Conservation (phyloP, 2,329 filamentous ascomycete genomes). For the Lecanicillium sp. region DNA sequence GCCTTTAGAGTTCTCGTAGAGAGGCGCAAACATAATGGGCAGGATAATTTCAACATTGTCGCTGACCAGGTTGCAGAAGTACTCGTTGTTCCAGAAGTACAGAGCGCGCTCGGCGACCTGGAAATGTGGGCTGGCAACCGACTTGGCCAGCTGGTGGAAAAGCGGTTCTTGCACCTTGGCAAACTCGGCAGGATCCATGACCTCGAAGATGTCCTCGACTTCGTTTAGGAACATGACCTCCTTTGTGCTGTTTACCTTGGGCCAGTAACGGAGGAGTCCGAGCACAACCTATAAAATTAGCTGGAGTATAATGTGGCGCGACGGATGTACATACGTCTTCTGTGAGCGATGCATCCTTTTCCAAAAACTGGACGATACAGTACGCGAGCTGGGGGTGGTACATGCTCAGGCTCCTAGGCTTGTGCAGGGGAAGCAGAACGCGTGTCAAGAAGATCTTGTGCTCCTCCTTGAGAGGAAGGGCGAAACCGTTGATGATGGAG, state of each 20-base stretch:
- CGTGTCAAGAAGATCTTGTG: slow-evolving; percentile 97
- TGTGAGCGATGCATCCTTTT: slow-evolving; percentile 94
- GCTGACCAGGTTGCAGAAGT: slow-evolving; percentile 98
- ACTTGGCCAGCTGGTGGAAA: slow-evolving; percentile 96
- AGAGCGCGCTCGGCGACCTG: slow-evolving; percentile 95
- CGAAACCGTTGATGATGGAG: slow-evolving; percentile 98
- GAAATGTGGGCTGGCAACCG: slow-evolving; percentile 96
- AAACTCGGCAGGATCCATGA: slow-evolving; percentile 98
- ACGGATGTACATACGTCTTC: slow-evolving; percentile 65
- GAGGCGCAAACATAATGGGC: slow-evolving; percentile 97
- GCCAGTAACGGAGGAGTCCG: slow-evolving; percentile 93
- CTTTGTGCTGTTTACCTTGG: slow-evolving; percentile 98
- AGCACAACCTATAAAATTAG: slow-evolving; percentile 65
- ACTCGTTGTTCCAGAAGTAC: slow-evolving; percentile 99
- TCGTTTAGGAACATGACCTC: slow-evolving; percentile 99
- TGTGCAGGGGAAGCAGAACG: slow-evolving; percentile 89
- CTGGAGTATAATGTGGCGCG: neutral
- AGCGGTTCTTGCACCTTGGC: slow-evolving; percentile 97
- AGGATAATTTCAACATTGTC: slow-evolving; percentile 98
- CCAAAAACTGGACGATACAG: slow-evolving; percentile 96
- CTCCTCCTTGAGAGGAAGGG: slow-evolving; percentile 92
- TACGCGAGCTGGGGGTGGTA: slow-evolving; percentile 98
- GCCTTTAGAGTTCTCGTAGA: slow-evolving; percentile 98
- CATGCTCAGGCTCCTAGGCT: slow-evolving; percentile 99
- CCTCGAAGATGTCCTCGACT: slow-evolving; percentile 98